These are phyloP conservation scores for Pythium rhizo-oryzae DNA, from an alignment of 352 stramenopile genomes.

Conservation along the genomic window DNA sequence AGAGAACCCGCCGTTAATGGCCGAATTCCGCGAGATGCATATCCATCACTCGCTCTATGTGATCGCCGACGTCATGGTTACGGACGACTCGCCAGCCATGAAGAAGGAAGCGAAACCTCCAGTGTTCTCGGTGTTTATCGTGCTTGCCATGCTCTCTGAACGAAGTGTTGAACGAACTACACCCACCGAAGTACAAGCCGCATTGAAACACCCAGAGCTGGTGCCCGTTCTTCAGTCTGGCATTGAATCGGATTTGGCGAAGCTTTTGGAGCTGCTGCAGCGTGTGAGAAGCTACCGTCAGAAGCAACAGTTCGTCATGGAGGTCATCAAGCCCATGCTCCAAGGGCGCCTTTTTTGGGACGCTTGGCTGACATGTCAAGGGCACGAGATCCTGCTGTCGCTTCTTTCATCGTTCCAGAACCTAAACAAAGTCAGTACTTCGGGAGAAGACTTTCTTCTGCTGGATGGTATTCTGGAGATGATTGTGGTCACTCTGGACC, in stretches of 20 bases:
- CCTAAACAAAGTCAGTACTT: constrained; percentile 2
- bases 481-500: constrained; percentile 50
- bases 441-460: constrained; percentile 39
- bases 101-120: constrained; percentile 24
- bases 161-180: neutral
- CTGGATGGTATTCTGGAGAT: constrained; percentile 60
- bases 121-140: constrained; percentile 47
- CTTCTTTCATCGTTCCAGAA: constrained; percentile 59
- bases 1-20: constrained; percentile 41
- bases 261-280: constrained; percentile 57
- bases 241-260: constrained; percentile 61
- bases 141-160: constrained; percentile 23
- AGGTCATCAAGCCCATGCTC: constrained; percentile 51
- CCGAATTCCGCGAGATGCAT: constrained; percentile 58
- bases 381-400: constrained; percentile 60
- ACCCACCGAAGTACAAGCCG: neutral
- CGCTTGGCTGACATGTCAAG: constrained; percentile 56
- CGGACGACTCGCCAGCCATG: constrained; percentile 5
- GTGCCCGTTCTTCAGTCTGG: constrained; percentile 40
- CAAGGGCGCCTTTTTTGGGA: constrained; percentile 43
- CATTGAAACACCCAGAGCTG: constrained; percentile 9
- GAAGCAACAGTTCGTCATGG: constrained; percentile 47
- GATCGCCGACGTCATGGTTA: constrained; percentile 48
- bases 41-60: constrained; percentile 62
- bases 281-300: constrained; percentile 32